Evolutionary conservation across 176 grass and related monocot species (phyloP).

Genomic region (Miscanthus lutarioriparius): DNA sequence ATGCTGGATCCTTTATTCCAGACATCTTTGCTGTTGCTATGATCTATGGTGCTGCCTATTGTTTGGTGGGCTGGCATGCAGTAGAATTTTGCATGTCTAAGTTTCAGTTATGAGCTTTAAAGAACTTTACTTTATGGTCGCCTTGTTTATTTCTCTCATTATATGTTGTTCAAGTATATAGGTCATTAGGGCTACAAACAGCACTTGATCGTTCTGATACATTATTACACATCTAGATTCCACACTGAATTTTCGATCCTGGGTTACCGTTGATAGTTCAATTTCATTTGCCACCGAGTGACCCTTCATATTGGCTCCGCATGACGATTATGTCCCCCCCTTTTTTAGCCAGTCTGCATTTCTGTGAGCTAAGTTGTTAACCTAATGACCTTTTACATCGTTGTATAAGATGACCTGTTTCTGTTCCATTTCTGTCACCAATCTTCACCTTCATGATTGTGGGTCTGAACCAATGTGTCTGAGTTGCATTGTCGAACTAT

Average conservation of each 20-base stretch:
- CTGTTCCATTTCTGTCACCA: constrained; percentile 1
- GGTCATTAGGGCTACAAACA: neutral
- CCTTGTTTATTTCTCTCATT: neutral
- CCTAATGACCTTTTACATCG: neutral
- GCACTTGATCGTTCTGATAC: neutral
- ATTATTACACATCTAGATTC: neutral
- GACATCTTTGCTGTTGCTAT: neutral
- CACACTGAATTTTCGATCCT: neutral
- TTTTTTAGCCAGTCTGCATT: neutral
- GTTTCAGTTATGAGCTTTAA: neutral
- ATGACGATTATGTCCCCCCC: neutral
- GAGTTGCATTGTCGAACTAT: neutral
- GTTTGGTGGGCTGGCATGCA: neutral
- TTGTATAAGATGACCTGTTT: neutral
- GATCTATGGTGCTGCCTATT: neutral
- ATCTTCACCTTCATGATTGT: neutral
- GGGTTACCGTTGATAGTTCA: neutral
- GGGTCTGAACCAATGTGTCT: neutral
- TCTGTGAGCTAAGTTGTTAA: neutral
- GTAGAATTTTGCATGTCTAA: neutral
- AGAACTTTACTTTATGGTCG: neutral
- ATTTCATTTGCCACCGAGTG: neutral
- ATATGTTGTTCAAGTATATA: neutral
- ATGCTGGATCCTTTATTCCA: neutral
- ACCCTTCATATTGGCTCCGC: neutral